These are phyloP conservation scores for Colletotrichum musicola DNA, from an alignment of 2,329 filamentous ascomycete genomes.

Conservation along the genomic window DNA sequence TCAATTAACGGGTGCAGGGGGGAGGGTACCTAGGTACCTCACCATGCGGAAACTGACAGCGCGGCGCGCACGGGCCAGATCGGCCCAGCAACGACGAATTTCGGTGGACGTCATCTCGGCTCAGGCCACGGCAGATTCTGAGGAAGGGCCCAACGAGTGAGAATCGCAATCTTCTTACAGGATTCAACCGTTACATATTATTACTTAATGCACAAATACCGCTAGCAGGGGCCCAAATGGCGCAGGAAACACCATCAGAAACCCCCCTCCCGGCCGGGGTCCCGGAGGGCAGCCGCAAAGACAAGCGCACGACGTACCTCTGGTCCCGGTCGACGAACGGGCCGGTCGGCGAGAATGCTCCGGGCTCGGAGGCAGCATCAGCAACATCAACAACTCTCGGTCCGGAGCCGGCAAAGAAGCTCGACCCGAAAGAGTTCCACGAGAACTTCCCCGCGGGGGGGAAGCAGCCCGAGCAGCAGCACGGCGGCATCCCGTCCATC, in stretches of 20 bases:
- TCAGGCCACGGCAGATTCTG: conserved; percentile 39
- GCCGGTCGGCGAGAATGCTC: conserved; percentile 39
- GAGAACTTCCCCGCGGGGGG: conserved; percentile 39
- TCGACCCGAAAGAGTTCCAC: conserved; percentile 39
- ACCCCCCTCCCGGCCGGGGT: not conserved
- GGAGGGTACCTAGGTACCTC: too few species aligned
- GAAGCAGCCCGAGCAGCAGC: conserved; percentile 41
- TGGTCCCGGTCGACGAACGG: conserved; percentile 24
- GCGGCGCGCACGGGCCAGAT: conserved; percentile 33
- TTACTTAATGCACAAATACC: not conserved
- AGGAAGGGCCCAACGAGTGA: too few species aligned
- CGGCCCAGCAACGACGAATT: conserved; percentile 33
- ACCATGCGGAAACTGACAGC: too few species aligned
- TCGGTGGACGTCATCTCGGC: conserved; percentile 41
- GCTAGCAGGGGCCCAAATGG: conserved; percentile 26
- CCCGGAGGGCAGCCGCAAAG: conserved; percentile 1
- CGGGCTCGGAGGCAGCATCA: conserved; percentile 23
- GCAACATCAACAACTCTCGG: too few species aligned
- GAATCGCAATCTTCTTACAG: too few species aligned
- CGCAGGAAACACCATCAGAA: conserved; percentile 27
- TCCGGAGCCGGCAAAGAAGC: conserved; percentile 11
- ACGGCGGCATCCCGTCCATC: conserved; percentile 55
- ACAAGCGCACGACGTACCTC: conserved; percentile 26
- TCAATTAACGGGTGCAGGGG: conserved; percentile 38
- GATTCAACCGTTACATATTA: not conserved